A percentile compares a stretch with the other conserved stretches of the same genome.
These are phyloP conservation scores for Hyaloscypha bicolor DNA, from an alignment of 495 filamentous ascomycete species.

Conservation along the genomic window DNA sequence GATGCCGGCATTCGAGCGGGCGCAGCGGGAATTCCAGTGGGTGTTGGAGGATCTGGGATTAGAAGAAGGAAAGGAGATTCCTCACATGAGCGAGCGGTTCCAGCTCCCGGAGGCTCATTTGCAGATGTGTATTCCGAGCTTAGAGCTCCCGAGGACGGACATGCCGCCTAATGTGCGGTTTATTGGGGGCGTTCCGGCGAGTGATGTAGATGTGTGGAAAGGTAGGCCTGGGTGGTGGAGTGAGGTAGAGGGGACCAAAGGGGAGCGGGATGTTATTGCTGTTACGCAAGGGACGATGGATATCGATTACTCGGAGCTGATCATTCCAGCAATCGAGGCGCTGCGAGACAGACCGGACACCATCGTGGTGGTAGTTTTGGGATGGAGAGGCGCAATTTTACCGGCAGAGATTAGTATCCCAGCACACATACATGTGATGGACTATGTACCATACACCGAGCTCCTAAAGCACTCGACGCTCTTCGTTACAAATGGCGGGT, in stretches of 20 bases:
- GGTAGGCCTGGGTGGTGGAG: slow-evolving; percentile 37
- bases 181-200: slow-evolving; percentile 37
- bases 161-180: slow-evolving; percentile 38
- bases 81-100: slow-evolving; percentile 35
- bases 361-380: slow-evolving; percentile 38
- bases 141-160: slow-evolving; percentile 41
- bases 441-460: slow-evolving; percentile 43
- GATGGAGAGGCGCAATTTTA: slow-evolving; percentile 32
- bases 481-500: slow-evolving; percentile 41
- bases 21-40: not conserved
- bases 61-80: not conserved
- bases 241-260: slow-evolving; percentile 21
- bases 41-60: not conserved
- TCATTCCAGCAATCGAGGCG: slow-evolving; percentile 35
- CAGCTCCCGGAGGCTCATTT: slow-evolving; percentile 30
- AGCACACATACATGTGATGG: slow-evolving; percentile 33
- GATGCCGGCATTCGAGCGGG: not conserved
- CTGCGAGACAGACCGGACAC: slow-evolving; percentile 35
- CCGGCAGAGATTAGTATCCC: slow-evolving; percentile 24
- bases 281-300: slow-evolving; percentile 39
- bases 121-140: slow-evolving; percentile 40
- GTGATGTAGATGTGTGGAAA: slow-evolving; percentile 15
- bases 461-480: slow-evolving; percentile 35
- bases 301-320: slow-evolving; percentile 28
- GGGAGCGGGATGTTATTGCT: slow-evolving; percentile 35